Evolutionary conservation across 2,329 filamentous ascomycete genomes (phyloP), one percentile per base, ranked within the genome.

Genomic region (Hypoxylon sp.): DNA sequence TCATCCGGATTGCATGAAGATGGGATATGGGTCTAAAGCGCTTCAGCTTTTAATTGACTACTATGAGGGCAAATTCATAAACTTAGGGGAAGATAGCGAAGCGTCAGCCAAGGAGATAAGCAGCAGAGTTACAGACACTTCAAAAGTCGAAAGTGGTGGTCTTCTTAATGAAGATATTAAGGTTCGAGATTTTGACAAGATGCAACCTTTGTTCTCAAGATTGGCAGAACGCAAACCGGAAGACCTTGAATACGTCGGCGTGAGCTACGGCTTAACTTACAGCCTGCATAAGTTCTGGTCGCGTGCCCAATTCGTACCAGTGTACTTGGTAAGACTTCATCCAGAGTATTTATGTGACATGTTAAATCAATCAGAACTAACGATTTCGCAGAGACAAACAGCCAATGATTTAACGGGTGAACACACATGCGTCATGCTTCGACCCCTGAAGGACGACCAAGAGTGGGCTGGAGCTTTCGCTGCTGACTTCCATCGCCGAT

Each of bases 221-320:
- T 85, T 99, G 30, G 89, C 91, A 0, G 94, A 99, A 80, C 89
- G 93, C 70, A 90, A 89, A 63, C 91, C 96, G 0, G 90, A 93
- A 48, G 83, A 83, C 5, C 88, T 99, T 5, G 96, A 99, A 80
- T 99, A 98, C 76, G 81, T 99, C 14, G 96, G 97, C 77, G 97
- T 99, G 53, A 97, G 93, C 75, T 99, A 97, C 78, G 97, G 96
- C 58, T 84, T 99, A 62, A 99, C 96, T 0, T 86, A 90, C 41
- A 86, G 89, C 13, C 88, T 99, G 13, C 96, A 97, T 82, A 97
- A 93, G 77, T 99, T 99, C 85, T 99, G 96, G 96, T 97, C 98
- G 81, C 91, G 92, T 36, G 89, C 91, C 14, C 85, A 85, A 0
- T 99, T 98, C 78, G 89, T 90, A 1, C 96, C 96, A 0, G 93